Evolutionary conservation across 352 stramenopile species (phyloP), one percentile per base, ranked within the genome.

Genomic region (Pythium pyrilobum): DNA sequence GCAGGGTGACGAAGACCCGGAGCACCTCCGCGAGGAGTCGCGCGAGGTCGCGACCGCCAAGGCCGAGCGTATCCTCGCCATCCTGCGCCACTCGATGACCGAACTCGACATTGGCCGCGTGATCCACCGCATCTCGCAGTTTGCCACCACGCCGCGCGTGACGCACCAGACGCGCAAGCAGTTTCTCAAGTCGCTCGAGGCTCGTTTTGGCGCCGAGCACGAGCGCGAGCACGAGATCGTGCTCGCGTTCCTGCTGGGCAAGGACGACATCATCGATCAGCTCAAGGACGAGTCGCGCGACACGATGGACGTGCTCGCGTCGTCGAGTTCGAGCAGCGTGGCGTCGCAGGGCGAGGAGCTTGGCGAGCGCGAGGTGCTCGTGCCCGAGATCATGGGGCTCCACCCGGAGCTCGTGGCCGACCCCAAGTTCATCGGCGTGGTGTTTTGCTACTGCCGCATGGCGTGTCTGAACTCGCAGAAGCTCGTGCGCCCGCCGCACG

Each of bases 381-480:
- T 82, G 40, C 77, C 78, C 1, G 64, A 87, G 62, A 85, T 92
- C 61, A 89, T 89, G 74, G 81, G 78, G 5, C 44, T 92, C 44
- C 77, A 86, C 38, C 78, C 81, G 16, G 81, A 92, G 23, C 63
- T 92, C 27, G 77, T 88, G 33, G 68, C 74, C 3, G 79, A 92
- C 64, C 74, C 81, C 7, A 72, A 80, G 52, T 89, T 92, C 32
- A 71, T 92, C 18, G 78, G 77, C 52, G 78, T 92, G 20, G 81
- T 89, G 15, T 85, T 92, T 47, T 89, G 75, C 66, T 92, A 89
- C 65, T 89, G 79, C 49, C 77, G 81, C 5, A 51, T 89, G 49
- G 81, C 81, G 49, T 92, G 81, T 55, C 51, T 92, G n/a, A 92
- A 92, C 65, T 85, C 81, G 48, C 68, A 89, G 25, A 87, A 88